Percentiles rank a stretch among this genome's conserved stretches.
phyloP scores from a whole-genome alignment of 331 rosid species.

The Acacia pycnantha region DNA sequence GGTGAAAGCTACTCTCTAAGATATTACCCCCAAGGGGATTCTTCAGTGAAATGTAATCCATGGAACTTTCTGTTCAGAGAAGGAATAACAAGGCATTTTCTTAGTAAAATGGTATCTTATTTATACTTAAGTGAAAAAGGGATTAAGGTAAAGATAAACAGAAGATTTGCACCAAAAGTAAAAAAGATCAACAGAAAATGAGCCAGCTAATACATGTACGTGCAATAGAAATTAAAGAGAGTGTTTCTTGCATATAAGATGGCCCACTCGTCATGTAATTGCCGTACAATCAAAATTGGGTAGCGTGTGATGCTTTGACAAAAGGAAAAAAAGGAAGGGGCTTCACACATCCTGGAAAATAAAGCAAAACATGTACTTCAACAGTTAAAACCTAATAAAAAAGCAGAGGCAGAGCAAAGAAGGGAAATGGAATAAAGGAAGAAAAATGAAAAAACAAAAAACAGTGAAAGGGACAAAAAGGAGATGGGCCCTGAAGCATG shows the following conservation, averaged over 20 bases:
- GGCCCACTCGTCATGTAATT: slow-evolving; percentile 15
- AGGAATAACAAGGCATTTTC: neutral
- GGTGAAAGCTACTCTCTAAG: neutral
- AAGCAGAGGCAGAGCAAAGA: neutral
- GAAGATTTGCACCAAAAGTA: neutral
- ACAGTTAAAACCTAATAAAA: neutral
- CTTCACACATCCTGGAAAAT: neutral
- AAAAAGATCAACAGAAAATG: slow-evolving; percentile 3
- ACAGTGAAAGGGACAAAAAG: slow-evolving; percentile 32
- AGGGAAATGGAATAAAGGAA: neutral
- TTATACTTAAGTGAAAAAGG: slow-evolving; percentile 23
- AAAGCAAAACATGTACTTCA: neutral
- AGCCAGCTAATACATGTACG: slow-evolving; percentile 11
- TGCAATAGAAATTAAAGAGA: neutral
- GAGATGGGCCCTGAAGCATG: slow-evolving; percentile 36
- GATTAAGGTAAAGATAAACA: slow-evolving; percentile 7
- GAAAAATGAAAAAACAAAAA: neutral
- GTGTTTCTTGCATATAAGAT: neutral
- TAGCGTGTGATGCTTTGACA: slow-evolving; percentile 33
- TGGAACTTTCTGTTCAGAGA: neutral
- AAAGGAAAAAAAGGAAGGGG: slow-evolving; percentile 25
- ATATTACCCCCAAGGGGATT: slow-evolving; percentile 24
- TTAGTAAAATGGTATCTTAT: slow-evolving; percentile 1
- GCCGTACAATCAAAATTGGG: slow-evolving; percentile 31
- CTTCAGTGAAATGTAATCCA: neutral